These are phyloP conservation scores for Aureobasidium sp. DNA, from an alignment of 2,329 filamentous ascomycete species.

Conservation along the genomic window DNA sequence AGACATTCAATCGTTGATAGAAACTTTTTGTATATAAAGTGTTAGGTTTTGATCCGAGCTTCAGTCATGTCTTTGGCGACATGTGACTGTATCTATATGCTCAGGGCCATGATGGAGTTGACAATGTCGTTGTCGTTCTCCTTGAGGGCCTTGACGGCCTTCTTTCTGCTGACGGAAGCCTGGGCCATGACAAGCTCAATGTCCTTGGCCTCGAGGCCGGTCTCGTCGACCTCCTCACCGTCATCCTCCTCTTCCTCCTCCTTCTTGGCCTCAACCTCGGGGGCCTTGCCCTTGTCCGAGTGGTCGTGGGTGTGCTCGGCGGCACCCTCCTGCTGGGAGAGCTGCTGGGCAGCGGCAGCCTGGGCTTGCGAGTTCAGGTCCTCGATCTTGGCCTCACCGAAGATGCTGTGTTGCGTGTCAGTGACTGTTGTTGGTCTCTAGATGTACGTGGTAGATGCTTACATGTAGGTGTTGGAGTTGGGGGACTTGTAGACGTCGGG, in stretches of 20 bases:
- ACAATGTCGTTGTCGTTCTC: constrained; percentile 99
- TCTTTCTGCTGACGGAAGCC: constrained; percentile 92
- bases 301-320: constrained; percentile 67
- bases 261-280: constrained; percentile 51
- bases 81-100: constrained; percentile 33
- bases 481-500: constrained; percentile 99
- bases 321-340: constrained; percentile 56
- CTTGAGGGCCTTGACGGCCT: constrained; percentile 96
- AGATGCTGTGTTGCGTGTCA: constrained; percentile 57
- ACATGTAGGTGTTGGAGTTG: constrained; percentile 99
- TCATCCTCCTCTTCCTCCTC: constrained; percentile 77
- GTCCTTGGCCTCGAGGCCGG: constrained; percentile 95
- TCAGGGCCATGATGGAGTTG: constrained; percentile 98
- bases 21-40: constrained; percentile 10
- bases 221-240: constrained; percentile 89
- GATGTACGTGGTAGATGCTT: constrained; percentile 37
- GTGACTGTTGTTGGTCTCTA: constrained; percentile 13
- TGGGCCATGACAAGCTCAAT: constrained; percentile 99
- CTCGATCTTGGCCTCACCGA: constrained; percentile 99
- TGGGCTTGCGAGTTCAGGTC: constrained; percentile 98
- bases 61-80: not conserved
- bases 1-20: constrained; percentile 1
- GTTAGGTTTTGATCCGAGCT: not conserved
- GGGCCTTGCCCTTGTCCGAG: constrained; percentile 65
- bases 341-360: constrained; percentile 92